Evolutionary conservation across 257 asterid species (phyloP).

Genomic region (Nicotiana paniculata): DNA sequence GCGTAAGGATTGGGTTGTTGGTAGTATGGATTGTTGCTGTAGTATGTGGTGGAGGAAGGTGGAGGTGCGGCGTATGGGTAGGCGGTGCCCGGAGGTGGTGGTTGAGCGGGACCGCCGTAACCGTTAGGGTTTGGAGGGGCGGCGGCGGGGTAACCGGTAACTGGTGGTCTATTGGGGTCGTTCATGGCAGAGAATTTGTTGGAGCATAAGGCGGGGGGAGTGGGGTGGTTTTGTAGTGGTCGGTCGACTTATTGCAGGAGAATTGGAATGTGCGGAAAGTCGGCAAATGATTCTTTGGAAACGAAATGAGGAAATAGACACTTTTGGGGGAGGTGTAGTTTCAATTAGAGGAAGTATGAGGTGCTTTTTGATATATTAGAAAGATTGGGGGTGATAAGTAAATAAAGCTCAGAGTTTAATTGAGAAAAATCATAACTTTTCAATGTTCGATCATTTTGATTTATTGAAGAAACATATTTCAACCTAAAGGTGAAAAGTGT

Average conservation of each 20-base stretch:
- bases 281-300: background rate
- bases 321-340: background rate
- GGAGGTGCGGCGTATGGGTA: conserved; percentile 55
- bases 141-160: conserved; percentile 67
- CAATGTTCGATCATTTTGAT: too few species aligned
- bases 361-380: background rate
- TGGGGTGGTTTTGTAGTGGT: background rate
- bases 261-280: background rate
- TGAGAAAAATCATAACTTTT: too few species aligned
- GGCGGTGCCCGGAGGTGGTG: conserved; percentile 37
- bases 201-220: background rate
- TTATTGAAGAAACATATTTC: too few species aligned
- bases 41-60: conserved; percentile 22
- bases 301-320: background rate
- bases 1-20: conserved; percentile 24
- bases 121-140: conserved; percentile 10
- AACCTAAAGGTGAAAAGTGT: too few species aligned
- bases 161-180: conserved; percentile 36
- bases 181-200: conserved; percentile 18
- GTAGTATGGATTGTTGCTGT: conserved; percentile 7
- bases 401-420: too few species aligned
- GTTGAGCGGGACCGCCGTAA: conserved; percentile 26
- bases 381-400: background rate
- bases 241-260: background rate
- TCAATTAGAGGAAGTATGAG: background rate